These are phyloP conservation scores for Boletus sensibilis DNA, from an alignment of 768 basidiomycete genomes.

Conservation along the genomic window DNA sequence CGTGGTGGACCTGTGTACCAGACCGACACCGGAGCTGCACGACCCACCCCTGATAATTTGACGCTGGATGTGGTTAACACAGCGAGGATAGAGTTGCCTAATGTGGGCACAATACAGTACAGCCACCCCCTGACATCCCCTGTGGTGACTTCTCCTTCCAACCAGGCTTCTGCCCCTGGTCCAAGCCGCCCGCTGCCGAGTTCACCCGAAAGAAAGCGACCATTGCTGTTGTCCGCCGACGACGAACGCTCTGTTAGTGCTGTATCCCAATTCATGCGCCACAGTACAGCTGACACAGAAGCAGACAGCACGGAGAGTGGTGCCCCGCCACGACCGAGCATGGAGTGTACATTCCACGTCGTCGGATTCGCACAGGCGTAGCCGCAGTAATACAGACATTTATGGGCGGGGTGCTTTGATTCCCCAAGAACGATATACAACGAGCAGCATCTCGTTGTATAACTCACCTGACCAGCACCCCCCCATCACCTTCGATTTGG, in stretches of 20 bases:
- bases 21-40: neutral
- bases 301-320: constrained; percentile 20
- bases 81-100: constrained; percentile 1
- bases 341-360: constrained; percentile 11
- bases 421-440: constrained; percentile 26
- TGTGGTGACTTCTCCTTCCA: constrained; percentile 15
- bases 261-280: constrained; percentile 1
- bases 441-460: constrained; percentile 9
- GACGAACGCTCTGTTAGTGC: constrained; percentile 15
- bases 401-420: constrained; percentile 21
- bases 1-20: neutral
- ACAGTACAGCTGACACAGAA: constrained; percentile 17
- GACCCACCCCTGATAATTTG: neutral
- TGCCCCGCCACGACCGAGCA: constrained; percentile 15
- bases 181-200: constrained; percentile 13
- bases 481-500: constrained; percentile 59
- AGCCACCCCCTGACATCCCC: constrained; percentile 25
- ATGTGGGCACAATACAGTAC: constrained; percentile 1
- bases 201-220: constrained; percentile 24
- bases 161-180: constrained; percentile 3
- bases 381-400: constrained; percentile 1
- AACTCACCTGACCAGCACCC: constrained; percentile 37
- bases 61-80: constrained; percentile 6
- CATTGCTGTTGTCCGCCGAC: constrained; percentile 2
- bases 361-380: constrained; percentile 1